A percentile compares a stretch with the other conserved stretches of the same genome.
These are phyloP conservation scores for Ogataea trehalophila DNA, from an alignment of 805 yeast genomes.

Conservation along the genomic window DNA sequence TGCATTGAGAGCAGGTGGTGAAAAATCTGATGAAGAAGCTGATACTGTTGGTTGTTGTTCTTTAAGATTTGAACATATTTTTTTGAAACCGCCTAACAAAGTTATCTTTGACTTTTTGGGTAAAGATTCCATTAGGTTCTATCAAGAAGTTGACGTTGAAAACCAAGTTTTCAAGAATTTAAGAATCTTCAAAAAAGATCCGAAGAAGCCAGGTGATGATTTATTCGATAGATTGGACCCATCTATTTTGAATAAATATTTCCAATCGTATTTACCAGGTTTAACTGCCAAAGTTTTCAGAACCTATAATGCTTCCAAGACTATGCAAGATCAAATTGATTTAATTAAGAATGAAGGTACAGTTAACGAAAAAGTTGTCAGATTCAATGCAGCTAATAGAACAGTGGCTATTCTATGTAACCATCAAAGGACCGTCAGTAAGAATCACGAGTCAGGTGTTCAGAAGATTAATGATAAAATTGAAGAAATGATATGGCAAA, in stretches of 20 bases:
- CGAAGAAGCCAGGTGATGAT: conserved; percentile 89
- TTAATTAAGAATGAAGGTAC: conserved; percentile 82
- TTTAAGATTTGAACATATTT: conserved; percentile 81
- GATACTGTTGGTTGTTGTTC: conserved; percentile 99
- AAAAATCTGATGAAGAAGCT: conserved; percentile 94
- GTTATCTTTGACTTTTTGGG: conserved; percentile 92
- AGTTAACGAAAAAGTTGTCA: conserved; percentile 79
- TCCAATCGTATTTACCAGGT: conserved; percentile 88
- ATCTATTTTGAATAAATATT: conserved; percentile 71
- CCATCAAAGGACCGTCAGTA: conserved; percentile 91
- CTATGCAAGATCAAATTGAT: conserved; percentile 94
- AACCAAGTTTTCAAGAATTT: conserved; percentile 88
- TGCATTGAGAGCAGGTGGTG: conserved; percentile 97
- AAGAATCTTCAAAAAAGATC: conserved; percentile 79
- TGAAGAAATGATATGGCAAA: conserved; percentile 81
- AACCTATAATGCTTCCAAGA: conserved; percentile 93
- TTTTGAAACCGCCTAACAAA: conserved; percentile 76
- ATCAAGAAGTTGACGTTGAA: conserved; percentile 90
- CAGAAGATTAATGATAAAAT: conserved; percentile 73
- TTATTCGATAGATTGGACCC: conserved; percentile 90
- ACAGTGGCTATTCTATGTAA: conserved; percentile 94
- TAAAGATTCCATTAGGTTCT: conserved; percentile 88
- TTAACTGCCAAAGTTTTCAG: conserved; percentile 95
- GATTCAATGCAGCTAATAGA: conserved; percentile 91
- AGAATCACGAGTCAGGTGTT: conserved; percentile 76